Conservation (phyloP, 306 rosid species). For the Cucurbita ficifolia region DNA sequence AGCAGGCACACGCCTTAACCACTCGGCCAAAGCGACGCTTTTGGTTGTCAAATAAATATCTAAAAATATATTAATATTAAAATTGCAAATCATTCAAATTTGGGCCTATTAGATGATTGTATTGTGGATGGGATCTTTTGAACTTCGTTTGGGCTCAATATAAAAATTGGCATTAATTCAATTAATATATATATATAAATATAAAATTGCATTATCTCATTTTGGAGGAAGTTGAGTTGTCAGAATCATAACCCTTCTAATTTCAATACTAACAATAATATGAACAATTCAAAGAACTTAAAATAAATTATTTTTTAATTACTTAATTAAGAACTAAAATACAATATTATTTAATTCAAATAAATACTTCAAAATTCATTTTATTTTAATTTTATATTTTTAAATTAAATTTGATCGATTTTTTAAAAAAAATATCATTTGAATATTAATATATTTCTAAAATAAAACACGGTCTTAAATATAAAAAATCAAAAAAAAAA, state of each 20-base stretch:
- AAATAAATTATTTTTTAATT: not conserved
- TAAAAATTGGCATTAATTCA: not conserved
- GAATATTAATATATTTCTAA: no score
- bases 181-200: not conserved
- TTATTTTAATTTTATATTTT: no score
- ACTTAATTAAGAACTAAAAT: no score
- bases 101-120: not conserved
- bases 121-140: not conserved
- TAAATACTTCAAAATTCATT: no score
- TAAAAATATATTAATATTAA: no score
- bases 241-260: not conserved
- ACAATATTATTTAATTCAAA: no score
- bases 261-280: not conserved
- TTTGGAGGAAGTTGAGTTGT: not conserved
- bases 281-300: constrained; percentile 1
- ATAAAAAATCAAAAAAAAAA: no score
- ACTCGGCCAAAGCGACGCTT: constrained; percentile 2
- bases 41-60: no score
- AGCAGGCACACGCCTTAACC: constrained; percentile 8
- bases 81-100: not conserved
- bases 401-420: no score
- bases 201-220: not conserved
- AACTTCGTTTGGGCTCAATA: not conserved
- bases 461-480: no score
- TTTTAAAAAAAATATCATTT: no score